phyloP scores from a whole-genome alignment of 176 grass and related monocot species.

The Phoenix roebelenii region DNA sequence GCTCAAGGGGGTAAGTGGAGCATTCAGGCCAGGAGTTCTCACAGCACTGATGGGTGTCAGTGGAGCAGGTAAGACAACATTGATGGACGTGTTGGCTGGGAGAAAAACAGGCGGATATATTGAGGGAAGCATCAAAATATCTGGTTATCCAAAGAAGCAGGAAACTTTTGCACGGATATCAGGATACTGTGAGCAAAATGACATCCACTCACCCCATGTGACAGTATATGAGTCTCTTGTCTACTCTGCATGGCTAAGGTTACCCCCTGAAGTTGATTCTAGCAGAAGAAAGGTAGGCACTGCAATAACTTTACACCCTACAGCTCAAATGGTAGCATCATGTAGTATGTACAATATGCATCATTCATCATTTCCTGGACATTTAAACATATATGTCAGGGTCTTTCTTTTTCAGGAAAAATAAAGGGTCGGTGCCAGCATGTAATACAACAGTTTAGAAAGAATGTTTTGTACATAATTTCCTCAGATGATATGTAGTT shows the following conservation, averaged over 20 bases:
- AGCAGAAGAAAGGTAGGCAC: constrained; percentile 28
- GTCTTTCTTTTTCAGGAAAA: too few species aligned
- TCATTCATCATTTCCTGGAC: too few species aligned
- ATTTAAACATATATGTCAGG: too few species aligned
- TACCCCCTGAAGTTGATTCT: constrained; percentile 35
- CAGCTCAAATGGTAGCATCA: too few species aligned
- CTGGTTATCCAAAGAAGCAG: constrained; percentile 46
- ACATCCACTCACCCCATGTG: constrained; percentile 45
- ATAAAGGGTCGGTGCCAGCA: too few species aligned
- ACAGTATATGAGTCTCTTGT: constrained; percentile 47
- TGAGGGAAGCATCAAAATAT: constrained; percentile 39
- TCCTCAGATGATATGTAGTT: too few species aligned
- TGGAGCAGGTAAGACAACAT: constrained; percentile 50
- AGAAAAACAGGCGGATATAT: constrained; percentile 52
- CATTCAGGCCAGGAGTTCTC: constrained; percentile 43
- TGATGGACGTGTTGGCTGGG: constrained; percentile 52
- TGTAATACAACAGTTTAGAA: too few species aligned
- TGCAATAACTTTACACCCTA: too few species aligned
- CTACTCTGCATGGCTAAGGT: constrained; percentile 48
- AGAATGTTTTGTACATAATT: too few species aligned
- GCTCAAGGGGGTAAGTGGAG: constrained; percentile 41
- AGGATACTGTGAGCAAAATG: constrained; percentile 44
- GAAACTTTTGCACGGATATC: constrained; percentile 50
- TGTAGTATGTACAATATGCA: too few species aligned
- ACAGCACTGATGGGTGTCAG: constrained; percentile 57